Conservation (phyloP, 116 monocot species). For the Cymodocea nodosa region DNA sequence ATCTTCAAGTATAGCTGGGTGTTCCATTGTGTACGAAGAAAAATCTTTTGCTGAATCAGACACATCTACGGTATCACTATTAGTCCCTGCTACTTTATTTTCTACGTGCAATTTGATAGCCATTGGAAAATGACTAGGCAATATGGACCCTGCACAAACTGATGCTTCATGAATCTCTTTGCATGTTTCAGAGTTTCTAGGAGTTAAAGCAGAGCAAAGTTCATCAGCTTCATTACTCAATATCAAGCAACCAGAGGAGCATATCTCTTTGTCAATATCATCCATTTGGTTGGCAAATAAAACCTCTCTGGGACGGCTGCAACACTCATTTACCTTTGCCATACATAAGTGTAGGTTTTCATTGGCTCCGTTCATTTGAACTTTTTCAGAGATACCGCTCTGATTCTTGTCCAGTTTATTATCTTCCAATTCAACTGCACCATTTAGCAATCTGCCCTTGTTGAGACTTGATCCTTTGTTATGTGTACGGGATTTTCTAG, state of each 20-base stretch:
- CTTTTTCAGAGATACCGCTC: background rate
- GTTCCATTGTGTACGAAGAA: background rate
- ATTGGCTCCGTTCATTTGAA: slow-evolving; percentile 10
- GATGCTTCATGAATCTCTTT: background rate
- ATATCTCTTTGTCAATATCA: background rate
- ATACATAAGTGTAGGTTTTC: slow-evolving; percentile 3
- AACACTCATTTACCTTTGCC: background rate
- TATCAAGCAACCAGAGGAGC: background rate
- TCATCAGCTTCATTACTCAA: background rate
- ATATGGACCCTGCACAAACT: background rate
- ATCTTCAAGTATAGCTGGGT: slow-evolving; percentile 1
- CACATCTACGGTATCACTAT: background rate
- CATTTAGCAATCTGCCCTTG: slow-evolving; percentile 12
- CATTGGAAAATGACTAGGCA: background rate
- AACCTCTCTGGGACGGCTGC: background rate
- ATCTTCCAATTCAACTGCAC: background rate
- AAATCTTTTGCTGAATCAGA: background rate
- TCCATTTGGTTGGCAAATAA: background rate
- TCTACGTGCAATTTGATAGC: background rate
- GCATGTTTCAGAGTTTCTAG: background rate
- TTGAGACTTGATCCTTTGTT: slow-evolving; percentile 20
- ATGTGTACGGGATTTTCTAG: slow-evolving; percentile 50
- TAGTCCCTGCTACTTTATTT: background rate
- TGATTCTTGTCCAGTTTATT: background rate
- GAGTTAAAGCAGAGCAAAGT: background rate